Conservation (phyloP, 148 eudicot genomes). For the Bassia scoparia region DNA sequence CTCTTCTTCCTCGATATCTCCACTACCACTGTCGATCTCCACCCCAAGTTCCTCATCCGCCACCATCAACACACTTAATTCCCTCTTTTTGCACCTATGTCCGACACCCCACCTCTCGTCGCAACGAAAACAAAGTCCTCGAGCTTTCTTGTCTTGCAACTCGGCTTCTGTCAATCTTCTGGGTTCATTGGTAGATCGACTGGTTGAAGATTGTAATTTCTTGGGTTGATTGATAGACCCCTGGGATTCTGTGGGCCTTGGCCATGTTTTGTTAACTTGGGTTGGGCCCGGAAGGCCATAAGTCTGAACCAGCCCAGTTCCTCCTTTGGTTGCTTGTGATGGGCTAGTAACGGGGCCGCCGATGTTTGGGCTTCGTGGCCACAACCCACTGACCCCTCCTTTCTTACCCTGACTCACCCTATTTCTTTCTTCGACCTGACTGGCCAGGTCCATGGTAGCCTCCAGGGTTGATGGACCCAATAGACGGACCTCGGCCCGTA, state of each 20-base stretch:
- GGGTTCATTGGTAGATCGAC: not conserved
- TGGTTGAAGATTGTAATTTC: too few relatives aligned
- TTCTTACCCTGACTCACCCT: not conserved
- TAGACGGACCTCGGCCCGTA: not conserved
- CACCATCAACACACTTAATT: not conserved
- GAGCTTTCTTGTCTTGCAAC: not conserved
- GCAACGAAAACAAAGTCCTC: not conserved
- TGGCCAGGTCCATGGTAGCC: not conserved
- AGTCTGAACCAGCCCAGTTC: too few relatives aligned
- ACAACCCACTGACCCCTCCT: too few relatives aligned
- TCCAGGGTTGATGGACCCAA: not conserved
- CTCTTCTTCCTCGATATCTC: not conserved
- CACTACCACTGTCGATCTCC: not conserved
- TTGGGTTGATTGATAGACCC: too few relatives aligned
- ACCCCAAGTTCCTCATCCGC: not conserved
- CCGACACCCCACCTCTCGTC: not conserved
- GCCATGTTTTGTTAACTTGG: too few relatives aligned
- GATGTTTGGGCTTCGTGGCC: not conserved
- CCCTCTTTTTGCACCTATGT: not conserved
- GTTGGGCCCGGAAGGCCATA: too few relatives aligned
- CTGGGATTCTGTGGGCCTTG: too few relatives aligned
- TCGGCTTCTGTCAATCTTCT: not conserved
- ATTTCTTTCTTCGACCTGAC: not conserved
- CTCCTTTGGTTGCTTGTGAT: too few relatives aligned
- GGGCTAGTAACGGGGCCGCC: not conserved